These are phyloP conservation scores for Lentinus brumalis DNA, from an alignment of 768 basidiomycete genomes.

Conservation along the genomic window DNA sequence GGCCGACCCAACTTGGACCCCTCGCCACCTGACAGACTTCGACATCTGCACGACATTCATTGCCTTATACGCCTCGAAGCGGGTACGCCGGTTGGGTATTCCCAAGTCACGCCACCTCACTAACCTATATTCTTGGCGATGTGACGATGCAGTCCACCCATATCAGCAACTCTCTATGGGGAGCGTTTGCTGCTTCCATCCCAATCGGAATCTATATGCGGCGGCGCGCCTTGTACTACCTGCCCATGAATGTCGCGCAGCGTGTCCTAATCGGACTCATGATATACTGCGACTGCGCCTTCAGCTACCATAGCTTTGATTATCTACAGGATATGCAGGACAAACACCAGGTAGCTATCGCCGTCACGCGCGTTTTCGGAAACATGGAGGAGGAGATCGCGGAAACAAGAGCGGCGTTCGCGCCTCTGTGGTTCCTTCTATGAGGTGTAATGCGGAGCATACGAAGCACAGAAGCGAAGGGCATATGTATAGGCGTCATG, in stretches of 20 bases:
- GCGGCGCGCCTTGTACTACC: not conserved
- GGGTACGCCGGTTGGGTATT: not conserved
- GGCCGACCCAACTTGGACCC: not conserved
- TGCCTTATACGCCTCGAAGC: too few species aligned
- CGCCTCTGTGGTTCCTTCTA: too few species aligned
- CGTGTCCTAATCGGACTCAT: not conserved
- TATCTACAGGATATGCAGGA: too few species aligned
- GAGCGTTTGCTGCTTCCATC: not conserved
- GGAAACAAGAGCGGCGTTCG: too few species aligned
- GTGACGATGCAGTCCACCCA: not conserved
- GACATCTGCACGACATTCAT: not conserved
- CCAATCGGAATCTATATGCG: not conserved
- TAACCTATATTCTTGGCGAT: not conserved
- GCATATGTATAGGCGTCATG: too few species aligned
- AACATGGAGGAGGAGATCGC: too few species aligned
- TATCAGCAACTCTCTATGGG: not conserved
- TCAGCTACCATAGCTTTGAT: too few species aligned
- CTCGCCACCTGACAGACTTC: not conserved
- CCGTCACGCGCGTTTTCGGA: too few species aligned
- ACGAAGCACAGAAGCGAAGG: too few species aligned
- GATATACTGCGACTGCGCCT: too few species aligned
- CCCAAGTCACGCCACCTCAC: not conserved
- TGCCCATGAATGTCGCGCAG: not conserved
- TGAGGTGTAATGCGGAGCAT: too few species aligned
- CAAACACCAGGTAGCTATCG: too few species aligned